Evolutionary conservation across 192 early-diverging fungal genomes (phyloP), one percentile per base, ranked within the genome.

Genomic region (Umbelopsis sp.): DNA sequence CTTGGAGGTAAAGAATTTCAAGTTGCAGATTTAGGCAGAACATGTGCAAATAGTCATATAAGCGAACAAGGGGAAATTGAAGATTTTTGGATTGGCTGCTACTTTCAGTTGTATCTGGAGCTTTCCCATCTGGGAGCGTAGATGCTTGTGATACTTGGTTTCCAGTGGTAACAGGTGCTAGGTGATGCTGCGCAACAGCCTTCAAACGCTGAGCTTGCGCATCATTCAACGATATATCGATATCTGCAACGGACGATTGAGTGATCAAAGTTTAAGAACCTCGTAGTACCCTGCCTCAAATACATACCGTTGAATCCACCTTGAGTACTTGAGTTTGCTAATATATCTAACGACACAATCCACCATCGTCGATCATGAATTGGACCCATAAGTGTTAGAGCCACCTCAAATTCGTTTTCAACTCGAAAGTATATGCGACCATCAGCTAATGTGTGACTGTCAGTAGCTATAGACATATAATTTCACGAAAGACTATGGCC

Each of bases 391-490:
- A 95, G 81, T n/a, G 93, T 93, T 50, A 95, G 76, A 1, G 74
- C 47, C 65, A 92, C 87, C 78, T 89, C 81, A 75, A 92, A 92
- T 73, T 92, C 91, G 54, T 90, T 84, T n/a, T 84, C 69, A 12
- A 95, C 90, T 0, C 75, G 69, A 71, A 96, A 96, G 16, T 82
- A 88, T 45, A 92, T 87, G 36, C 91, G 85, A 43, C 94, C 95
- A 69, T 90, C 81, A 12, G 72, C 87, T 66, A 82, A 44, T 7
- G 70, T 69, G 41, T 24, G 34, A 66, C 24, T 59, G 12, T 17
- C 7, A 45, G 75, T 32, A 45, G n/a, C 54, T 31, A 51, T 36
- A 24, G 20, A 14, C 49, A 12, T 29, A 16, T 20, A 50, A 5
- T 26, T 69, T 34, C 20, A 52, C 2, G 10, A 65, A 21, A 29